These are phyloP conservation scores for Fusarium sambucinum DNA, from an alignment of 2,329 filamentous ascomycete genomes.

Conservation along the genomic window DNA sequence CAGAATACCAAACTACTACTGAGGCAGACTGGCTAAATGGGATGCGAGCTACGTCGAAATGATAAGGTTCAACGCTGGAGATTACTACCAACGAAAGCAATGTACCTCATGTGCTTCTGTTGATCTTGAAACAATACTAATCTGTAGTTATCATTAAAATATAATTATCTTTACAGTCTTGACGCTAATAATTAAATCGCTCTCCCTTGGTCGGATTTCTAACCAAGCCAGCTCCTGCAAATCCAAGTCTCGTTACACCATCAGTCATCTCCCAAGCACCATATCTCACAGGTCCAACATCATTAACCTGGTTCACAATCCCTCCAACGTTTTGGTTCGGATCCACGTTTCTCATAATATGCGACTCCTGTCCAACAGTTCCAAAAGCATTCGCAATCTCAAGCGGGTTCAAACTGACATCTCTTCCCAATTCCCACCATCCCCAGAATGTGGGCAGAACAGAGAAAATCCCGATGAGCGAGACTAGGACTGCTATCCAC, in stretches of 20 bases:
- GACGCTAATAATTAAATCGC: conserved; percentile 35
- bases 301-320: conserved; percentile 28
- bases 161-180: fast-evolving
- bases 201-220: conserved; percentile 39
- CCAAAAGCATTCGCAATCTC: conserved; percentile 45
- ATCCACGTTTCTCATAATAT: conserved; percentile 36
- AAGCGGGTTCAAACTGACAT: conserved; percentile 40
- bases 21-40: no score
- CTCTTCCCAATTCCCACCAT: conserved; percentile 43
- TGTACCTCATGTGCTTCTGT: no score
- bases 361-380: conserved; percentile 28
- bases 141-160: neutral
- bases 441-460: conserved; percentile 42
- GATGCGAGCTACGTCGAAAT: no score
- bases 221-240: conserved; percentile 30
- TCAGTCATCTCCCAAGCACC: conserved; percentile 41
- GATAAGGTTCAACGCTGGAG: no score
- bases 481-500: conserved; percentile 38
- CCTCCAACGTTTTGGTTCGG: conserved; percentile 37
- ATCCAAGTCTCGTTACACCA: conserved; percentile 36
- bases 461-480: conserved; percentile 30
- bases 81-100: no score
- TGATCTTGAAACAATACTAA: no score
- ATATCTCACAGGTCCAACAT: conserved; percentile 34
- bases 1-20: no score